Base-by-base conservation (phyloP, 345 rosid species). In the Eucalyptus cladocalyx region DNA sequence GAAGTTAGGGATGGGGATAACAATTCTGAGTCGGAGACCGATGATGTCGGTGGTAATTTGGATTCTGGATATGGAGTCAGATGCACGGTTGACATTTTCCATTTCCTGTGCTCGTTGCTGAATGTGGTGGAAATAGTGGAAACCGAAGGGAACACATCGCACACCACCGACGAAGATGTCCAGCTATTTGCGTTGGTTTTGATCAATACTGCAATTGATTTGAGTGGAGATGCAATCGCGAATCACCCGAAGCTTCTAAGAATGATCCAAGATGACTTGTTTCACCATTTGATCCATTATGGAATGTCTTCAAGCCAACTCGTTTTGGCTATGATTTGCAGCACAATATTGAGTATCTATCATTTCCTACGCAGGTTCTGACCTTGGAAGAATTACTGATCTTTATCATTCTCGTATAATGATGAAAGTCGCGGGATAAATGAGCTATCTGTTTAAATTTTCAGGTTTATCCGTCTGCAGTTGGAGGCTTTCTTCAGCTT, bases 401-500 rank as follows among this genome's bases (percentile, higher is more conserved):
- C 83, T 21, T 76, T 76, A 23, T 37, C 83, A 21, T 76, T 37
- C 9, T 21, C 28, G 28, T 37, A 37, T 76, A 21, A 37, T 19
- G 45, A 76, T 37, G 45, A 37, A 76, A 76, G 45, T 76, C 15
- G 16, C 15, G 5, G 5, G 43, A 87, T 21, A 24, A 60, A 50
- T 88, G 51, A 81, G 48, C 58, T 30, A 62, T 32, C 60, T 34
- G 40, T 37, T n/a, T 86, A 10, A 69, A 87, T 40, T 42, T 83
- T 76, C 92, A 98, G 99, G 94, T 98, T 93, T 89, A 91, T 94
- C 92, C 97, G 98, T 72, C 93, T 98, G 87, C 99, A 97, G 80
- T 92, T 98, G n/a, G 99, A 98, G 92, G 96, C 98, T 26, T 97
- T 98, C 92, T 97, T 98, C 90, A 90, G 92, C 65, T 95, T 93